Percentiles rank a stretch among this genome's conserved stretches.
These are phyloP conservation scores for Macrophomina pseudophaseolina DNA, from an alignment of 2,329 filamentous ascomycete species.

Conservation along the genomic window DNA sequence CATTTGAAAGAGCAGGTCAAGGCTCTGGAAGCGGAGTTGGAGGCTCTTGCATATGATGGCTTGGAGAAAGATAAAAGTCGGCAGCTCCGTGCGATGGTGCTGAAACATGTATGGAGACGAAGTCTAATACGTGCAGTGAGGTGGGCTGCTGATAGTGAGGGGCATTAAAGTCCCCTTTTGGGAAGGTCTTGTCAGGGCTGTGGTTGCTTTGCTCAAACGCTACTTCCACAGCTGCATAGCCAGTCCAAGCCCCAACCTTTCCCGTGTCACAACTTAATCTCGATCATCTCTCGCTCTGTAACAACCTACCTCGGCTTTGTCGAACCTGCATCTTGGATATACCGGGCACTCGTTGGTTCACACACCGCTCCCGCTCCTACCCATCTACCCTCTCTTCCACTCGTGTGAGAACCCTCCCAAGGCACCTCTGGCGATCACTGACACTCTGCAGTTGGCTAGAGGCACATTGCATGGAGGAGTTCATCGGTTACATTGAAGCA, in stretches of 20 bases:
- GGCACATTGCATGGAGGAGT: constrained; percentile 15
- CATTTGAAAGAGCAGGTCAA: not conserved
- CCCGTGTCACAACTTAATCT: not conserved
- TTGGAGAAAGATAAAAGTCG: constrained; percentile 1
- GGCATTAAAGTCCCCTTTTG: not conserved
- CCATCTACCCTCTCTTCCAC: not conserved
- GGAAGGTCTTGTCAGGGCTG: not conserved
- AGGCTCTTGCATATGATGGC: not conserved
- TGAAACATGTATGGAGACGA: too few species aligned
- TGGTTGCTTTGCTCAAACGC: not conserved
- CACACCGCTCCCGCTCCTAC: not conserved
- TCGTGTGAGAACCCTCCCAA: not conserved
- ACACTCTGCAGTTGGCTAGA: not conserved
- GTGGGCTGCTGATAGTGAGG: too few species aligned
- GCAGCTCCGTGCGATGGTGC: not conserved
- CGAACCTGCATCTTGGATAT: constrained; percentile 11
- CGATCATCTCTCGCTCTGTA: not conserved
- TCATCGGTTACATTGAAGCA: constrained; percentile 18
- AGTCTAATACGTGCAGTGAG: too few species aligned
- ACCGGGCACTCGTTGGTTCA: not conserved
- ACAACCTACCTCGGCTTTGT: not conserved
- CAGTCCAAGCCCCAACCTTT: not conserved
- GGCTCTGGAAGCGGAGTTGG: not conserved
- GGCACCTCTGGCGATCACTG: not conserved
- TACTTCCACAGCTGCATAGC: not conserved